Percentiles rank a stretch among this genome's conserved stretches.
phyloP scores from a whole-genome alignment of 495 filamentous ascomycete species.

The Penicillium canescens region DNA sequence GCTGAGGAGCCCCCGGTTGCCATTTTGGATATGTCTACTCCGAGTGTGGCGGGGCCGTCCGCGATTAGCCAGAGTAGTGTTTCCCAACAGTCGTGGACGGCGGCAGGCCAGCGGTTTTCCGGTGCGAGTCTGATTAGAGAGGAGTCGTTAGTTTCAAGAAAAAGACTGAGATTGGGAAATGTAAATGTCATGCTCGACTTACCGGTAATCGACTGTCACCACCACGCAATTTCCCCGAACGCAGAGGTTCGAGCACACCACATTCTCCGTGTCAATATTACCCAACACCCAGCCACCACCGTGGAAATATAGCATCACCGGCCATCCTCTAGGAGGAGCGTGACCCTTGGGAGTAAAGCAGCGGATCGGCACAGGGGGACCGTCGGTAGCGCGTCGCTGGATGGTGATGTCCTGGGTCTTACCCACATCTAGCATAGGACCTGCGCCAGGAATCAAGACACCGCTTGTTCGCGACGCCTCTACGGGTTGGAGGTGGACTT shows the following conservation, averaged over 20 bases:
- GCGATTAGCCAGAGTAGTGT: slow-evolving; percentile 53
- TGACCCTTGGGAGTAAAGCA: slow-evolving; percentile 49
- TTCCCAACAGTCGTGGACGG: slow-evolving; percentile 59
- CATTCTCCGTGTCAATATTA: slow-evolving; percentile 59
- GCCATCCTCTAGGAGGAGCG: slow-evolving; percentile 50
- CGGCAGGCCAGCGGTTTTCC: slow-evolving; percentile 56
- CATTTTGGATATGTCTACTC: slow-evolving; percentile 45
- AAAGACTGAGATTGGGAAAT: too few species aligned
- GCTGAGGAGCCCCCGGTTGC: slow-evolving; percentile 58
- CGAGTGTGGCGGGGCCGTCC: slow-evolving; percentile 37
- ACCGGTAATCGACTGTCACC: slow-evolving; percentile 59
- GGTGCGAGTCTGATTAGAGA: slow-evolving; percentile 42
- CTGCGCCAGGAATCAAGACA: slow-evolving; percentile 54
- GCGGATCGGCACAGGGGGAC: slow-evolving; percentile 46
- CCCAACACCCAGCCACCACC: slow-evolving; percentile 62
- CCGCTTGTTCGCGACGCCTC: slow-evolving; percentile 52
- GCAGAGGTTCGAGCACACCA: slow-evolving; percentile 57
- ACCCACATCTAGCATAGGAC: slow-evolving; percentile 50
- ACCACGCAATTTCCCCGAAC: slow-evolving; percentile 51
- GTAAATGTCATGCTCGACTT: slow-evolving; percentile 7
- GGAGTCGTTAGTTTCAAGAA: background rate
- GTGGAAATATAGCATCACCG: slow-evolving; percentile 58
- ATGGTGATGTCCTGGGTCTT: slow-evolving; percentile 50
- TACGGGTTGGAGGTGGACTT: slow-evolving; percentile 55
- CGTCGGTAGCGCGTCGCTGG: slow-evolving; percentile 44